Conservation (phyloP, 176 grass and related monocot species). For the Avena eriantha region DNA sequence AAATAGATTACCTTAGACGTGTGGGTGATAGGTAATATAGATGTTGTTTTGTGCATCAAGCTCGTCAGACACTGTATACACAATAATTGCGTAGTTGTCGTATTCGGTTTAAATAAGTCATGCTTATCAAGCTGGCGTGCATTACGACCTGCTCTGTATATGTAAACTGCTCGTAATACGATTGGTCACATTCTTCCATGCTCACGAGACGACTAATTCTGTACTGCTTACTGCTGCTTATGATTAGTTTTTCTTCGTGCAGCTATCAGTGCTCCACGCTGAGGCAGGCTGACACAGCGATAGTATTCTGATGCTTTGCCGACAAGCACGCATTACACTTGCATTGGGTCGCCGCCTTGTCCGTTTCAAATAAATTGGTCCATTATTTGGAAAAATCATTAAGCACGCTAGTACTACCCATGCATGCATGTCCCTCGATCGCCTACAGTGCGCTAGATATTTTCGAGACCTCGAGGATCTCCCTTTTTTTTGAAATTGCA, state of each 20-base stretch:
- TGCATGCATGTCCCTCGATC: not conserved
- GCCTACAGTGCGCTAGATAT: not conserved
- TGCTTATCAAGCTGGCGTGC: slow-evolving; percentile 39
- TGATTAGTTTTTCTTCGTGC: slow-evolving; percentile 7
- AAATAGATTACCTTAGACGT: slow-evolving; percentile 1
- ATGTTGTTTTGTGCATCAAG: slow-evolving; percentile 4
- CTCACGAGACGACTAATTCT: not conserved
- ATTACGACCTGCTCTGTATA: not conserved
- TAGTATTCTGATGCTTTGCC: not conserved
- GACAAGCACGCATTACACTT: slow-evolving; percentile 2
- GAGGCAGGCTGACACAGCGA: not conserved
- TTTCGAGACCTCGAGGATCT: not conserved
- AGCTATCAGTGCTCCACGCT: not conserved
- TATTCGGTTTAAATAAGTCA: slow-evolving; percentile 28
- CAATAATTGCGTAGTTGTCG: not conserved
- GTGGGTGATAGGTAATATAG: slow-evolving; percentile 3
- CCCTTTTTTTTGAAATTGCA: too few species aligned
- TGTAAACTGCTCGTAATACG: not conserved
- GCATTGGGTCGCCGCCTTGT: not conserved
- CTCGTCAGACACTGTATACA: not conserved
- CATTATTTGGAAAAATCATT: not conserved
- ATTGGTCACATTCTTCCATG: not conserved
- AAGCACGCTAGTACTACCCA: not conserved
- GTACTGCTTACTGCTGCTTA: not conserved
- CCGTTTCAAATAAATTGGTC: not conserved